Percentiles rank a stretch among this genome's conserved stretches.
Evolutionary conservation across 1,284 basidiomycete genomes (phyloP).

Genomic region (Cystobasidium slooffiae): DNA sequence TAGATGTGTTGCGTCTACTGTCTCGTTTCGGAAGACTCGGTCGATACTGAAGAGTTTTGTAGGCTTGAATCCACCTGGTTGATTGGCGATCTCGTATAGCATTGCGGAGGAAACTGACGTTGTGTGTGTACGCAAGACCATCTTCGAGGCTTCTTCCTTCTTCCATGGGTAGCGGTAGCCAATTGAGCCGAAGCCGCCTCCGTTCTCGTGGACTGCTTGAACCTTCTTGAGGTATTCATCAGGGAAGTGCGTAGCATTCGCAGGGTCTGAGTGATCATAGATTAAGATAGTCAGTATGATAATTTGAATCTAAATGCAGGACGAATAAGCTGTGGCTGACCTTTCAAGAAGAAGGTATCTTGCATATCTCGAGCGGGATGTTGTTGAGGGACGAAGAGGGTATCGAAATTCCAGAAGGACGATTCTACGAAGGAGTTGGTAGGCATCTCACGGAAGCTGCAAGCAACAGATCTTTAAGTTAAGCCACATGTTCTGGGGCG

Average conservation of each 20-base stretch:
- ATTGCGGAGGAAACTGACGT: conserved; percentile 94
- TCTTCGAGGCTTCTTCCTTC: conserved; percentile 84
- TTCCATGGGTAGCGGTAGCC: conserved; percentile 98
- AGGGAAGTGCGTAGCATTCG: conserved; percentile 74
- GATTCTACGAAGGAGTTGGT: conserved; percentile 98
- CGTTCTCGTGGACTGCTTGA: conserved; percentile 78
- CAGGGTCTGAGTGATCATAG: conserved; percentile 69
- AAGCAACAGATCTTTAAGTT: neutral
- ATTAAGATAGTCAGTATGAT: neutral
- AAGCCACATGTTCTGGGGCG: neutral
- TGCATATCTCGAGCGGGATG: conserved; percentile 97
- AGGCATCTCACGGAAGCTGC: conserved; percentile 97
- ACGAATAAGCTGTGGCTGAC: conserved; percentile 58
- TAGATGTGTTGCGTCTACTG: conserved; percentile 98
- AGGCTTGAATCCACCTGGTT: conserved; percentile 81
- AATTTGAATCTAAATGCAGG: neutral
- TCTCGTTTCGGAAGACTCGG: conserved; percentile 98
- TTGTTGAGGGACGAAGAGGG: conserved; percentile 97
- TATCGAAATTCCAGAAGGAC: conserved; percentile 99
- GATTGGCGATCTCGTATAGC: conserved; percentile 86
- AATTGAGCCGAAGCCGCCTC: conserved; percentile 89
- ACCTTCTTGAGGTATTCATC: conserved; percentile 89
- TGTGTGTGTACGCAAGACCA: conserved; percentile 95
- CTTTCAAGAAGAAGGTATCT: conserved; percentile 98
- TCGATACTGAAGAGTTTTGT: conserved; percentile 98